These are phyloP conservation scores for Xenoacremonium recifei DNA, from an alignment of 2,329 filamentous ascomycete genomes.

Conservation along the genomic window DNA sequence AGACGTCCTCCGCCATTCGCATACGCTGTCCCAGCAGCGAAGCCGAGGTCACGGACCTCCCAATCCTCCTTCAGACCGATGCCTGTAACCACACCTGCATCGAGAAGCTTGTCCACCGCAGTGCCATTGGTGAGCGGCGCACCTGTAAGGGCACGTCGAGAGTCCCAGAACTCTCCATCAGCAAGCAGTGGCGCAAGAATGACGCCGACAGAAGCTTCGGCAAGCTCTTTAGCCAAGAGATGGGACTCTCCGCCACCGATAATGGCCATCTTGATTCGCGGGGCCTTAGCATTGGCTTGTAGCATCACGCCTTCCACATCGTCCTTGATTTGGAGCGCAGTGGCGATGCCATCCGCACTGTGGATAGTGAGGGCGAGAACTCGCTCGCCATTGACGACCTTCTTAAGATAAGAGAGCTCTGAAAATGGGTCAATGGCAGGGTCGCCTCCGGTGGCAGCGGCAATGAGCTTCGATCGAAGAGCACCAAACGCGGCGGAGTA, in stretches of 20 bases:
- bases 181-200: slow-evolving; percentile 60
- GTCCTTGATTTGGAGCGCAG: slow-evolving; percentile 57
- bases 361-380: slow-evolving; percentile 59
- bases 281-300: slow-evolving; percentile 3
- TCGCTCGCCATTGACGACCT: slow-evolving; percentile 52
- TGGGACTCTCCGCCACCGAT: slow-evolving; percentile 63
- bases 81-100: slow-evolving; percentile 57
- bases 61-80: slow-evolving; percentile 62
- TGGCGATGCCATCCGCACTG: slow-evolving; percentile 61
- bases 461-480: slow-evolving; percentile 53
- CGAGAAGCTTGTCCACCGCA: slow-evolving; percentile 54
- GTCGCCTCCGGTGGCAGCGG: slow-evolving; percentile 41
- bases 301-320: slow-evolving; percentile 47
- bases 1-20: slow-evolving; percentile 55
- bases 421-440: slow-evolving; percentile 41
- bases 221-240: slow-evolving; percentile 57
- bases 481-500: slow-evolving; percentile 53
- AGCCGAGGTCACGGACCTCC: slow-evolving; percentile 57
- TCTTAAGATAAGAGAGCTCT: slow-evolving; percentile 49
- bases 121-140: slow-evolving; percentile 67
- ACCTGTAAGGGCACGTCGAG: slow-evolving; percentile 60
- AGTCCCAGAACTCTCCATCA: slow-evolving; percentile 56
- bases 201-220: slow-evolving; percentile 54
- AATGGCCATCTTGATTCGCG: slow-evolving; percentile 53
- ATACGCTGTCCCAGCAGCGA: slow-evolving; percentile 59